Conservation (phyloP, 2,329 filamentous ascomycete species). For the Purpureocillium lavendulum region DNA sequence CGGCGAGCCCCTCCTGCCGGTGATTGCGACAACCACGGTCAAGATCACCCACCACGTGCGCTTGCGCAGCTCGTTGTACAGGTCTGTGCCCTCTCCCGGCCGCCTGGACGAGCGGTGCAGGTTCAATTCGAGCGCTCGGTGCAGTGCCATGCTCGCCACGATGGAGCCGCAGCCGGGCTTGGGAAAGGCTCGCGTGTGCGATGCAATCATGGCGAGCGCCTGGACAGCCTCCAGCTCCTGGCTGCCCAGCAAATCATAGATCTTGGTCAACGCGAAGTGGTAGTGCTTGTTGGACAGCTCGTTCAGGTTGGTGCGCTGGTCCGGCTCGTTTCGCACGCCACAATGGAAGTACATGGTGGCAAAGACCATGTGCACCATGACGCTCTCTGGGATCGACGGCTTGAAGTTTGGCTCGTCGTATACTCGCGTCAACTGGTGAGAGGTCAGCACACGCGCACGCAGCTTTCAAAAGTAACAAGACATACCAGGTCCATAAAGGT, state of each 20-base stretch:
- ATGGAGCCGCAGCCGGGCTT: slow-evolving; percentile 70
- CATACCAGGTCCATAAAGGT: slow-evolving; percentile 61
- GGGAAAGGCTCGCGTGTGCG: slow-evolving; percentile 68
- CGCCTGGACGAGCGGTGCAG: slow-evolving; percentile 62
- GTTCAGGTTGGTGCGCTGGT: slow-evolving; percentile 47
- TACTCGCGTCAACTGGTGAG: slow-evolving; percentile 46
- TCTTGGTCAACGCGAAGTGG: slow-evolving; percentile 63
- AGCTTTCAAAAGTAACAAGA: slow-evolving; percentile 1
- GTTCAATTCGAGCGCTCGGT: slow-evolving; percentile 65
- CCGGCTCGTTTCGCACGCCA: slow-evolving; percentile 57
- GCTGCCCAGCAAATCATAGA: slow-evolving; percentile 54
- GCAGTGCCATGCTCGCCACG: slow-evolving; percentile 55
- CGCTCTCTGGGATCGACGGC: slow-evolving; percentile 55
- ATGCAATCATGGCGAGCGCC: slow-evolving; percentile 62
- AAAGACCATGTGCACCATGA: slow-evolving; percentile 71
- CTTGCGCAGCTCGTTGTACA: slow-evolving; percentile 69
- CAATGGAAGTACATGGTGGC: slow-evolving; percentile 72
- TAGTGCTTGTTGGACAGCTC: slow-evolving; percentile 69
- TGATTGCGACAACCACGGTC: slow-evolving; percentile 57
- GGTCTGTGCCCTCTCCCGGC: slow-evolving; percentile 35
- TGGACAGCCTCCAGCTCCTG: slow-evolving; percentile 61
- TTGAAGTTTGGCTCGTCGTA: slow-evolving; percentile 62
- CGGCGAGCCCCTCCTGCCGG: slow-evolving; percentile 68
- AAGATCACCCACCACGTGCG: slow-evolving; percentile 70
- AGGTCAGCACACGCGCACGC: slow-evolving; percentile 1